Evolutionary conservation across 305 asterid species (phyloP).

Genomic region (Ilex paraguariensis): DNA sequence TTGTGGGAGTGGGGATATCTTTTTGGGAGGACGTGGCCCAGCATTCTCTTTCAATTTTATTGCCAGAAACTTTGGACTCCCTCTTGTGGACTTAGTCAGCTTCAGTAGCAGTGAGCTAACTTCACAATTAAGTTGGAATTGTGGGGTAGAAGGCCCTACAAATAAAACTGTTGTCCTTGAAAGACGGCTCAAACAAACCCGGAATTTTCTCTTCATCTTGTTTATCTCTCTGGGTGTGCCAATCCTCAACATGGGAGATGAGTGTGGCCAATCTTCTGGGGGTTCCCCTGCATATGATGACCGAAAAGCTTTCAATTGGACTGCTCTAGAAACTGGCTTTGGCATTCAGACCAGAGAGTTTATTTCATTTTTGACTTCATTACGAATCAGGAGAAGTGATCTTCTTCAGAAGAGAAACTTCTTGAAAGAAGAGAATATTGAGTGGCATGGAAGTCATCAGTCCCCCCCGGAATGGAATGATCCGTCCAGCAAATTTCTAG

Average conservation of each 20-base stretch:
- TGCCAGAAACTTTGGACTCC: slow-evolving; percentile 63
- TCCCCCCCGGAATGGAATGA: slow-evolving; percentile 72
- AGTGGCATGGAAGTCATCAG: slow-evolving; percentile 57
- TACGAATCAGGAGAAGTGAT: slow-evolving; percentile 62
- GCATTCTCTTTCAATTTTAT: slow-evolving; percentile 75
- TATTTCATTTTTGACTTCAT: slow-evolving; percentile 59
- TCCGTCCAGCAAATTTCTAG: slow-evolving; percentile 55
- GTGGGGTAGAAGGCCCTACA: slow-evolving; percentile 88
- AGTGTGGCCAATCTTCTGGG: slow-evolving; percentile 69
- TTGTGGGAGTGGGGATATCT: slow-evolving; percentile 89
- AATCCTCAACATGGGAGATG: slow-evolving; percentile 94
- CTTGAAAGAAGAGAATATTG: slow-evolving; percentile 53
- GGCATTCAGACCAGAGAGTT: slow-evolving; percentile 54
- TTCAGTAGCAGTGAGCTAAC: slow-evolving; percentile 43
- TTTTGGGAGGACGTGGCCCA: slow-evolving; percentile 75
- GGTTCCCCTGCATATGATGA: slow-evolving; percentile 49
- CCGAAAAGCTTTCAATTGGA: slow-evolving; percentile 62
- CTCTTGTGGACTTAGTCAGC: slow-evolving; percentile 91
- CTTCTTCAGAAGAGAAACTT: slow-evolving; percentile 61
- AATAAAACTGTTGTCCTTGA: slow-evolving; percentile 49
- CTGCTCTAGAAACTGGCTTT: slow-evolving; percentile 47
- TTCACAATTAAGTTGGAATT: slow-evolving; percentile 76
- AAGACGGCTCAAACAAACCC: slow-evolving; percentile 71
- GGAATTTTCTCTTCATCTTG: slow-evolving; percentile 65
- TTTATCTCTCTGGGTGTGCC: slow-evolving; percentile 84